Percentiles rank a stretch among this genome's conserved stretches.
Conservation (phyloP, 768 basidiomycete genomes). For the Phaffia australis region DNA sequence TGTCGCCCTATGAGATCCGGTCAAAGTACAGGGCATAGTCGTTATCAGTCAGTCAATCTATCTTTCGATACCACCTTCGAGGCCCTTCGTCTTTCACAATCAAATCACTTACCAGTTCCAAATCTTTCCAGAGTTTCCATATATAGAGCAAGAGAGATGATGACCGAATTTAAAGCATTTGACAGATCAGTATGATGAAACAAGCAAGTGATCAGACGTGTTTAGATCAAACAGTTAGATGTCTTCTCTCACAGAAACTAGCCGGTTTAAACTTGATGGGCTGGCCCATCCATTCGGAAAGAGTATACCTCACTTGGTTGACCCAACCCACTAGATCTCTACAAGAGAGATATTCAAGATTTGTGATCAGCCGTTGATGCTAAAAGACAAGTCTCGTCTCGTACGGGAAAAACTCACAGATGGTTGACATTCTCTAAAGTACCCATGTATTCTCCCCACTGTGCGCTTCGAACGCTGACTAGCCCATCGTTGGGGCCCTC, state of each 20-base stretch:
- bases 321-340: constrained; percentile 65
- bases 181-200: not conserved
- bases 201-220: not conserved
- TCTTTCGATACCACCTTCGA: too few species aligned
- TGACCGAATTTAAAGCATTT: too few species aligned
- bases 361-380: not conserved
- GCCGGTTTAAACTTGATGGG: constrained; percentile 85
- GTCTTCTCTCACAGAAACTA: constrained; percentile 54
- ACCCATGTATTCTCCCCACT: constrained; percentile 94
- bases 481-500: constrained; percentile 93
- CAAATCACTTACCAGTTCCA: too few species aligned
- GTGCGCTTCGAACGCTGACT: constrained; percentile 73
- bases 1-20: too few species aligned
- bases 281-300: constrained; percentile 76
- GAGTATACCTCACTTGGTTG: constrained; percentile 50
- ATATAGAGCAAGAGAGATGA: too few species aligned
- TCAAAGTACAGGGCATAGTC: too few species aligned
- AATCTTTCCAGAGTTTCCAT: too few species aligned
- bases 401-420: constrained; percentile 42
- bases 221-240: not conserved
- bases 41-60: too few species aligned
- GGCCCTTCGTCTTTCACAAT: too few species aligned
- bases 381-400: constrained; percentile 26
- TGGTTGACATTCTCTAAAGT: constrained; percentile 85
- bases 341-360: not conserved